Evolutionary conservation across 495 filamentous ascomycete genomes (phyloP).

Genomic region (Cryomyces minteri): DNA sequence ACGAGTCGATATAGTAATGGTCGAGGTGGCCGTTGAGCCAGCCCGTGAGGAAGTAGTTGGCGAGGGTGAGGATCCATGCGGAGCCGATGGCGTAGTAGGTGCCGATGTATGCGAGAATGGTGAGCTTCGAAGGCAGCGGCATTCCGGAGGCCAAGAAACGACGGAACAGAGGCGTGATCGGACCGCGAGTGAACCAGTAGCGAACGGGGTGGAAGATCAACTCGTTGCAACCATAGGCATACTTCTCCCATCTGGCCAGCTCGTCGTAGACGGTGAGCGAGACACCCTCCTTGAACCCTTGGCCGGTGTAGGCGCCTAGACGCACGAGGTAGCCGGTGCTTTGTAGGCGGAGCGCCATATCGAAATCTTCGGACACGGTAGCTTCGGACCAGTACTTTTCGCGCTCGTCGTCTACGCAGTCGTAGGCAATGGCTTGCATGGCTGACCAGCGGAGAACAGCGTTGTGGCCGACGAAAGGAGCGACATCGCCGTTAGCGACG

Average conservation of each 20-base stretch:
- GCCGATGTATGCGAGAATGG: conserved; percentile 70
- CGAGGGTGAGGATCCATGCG: conserved; percentile 59
- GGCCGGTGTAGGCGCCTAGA: conserved; percentile 50
- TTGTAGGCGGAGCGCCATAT: conserved; percentile 69
- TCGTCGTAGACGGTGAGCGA: conserved; percentile 77
- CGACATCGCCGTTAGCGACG: conserved; percentile 66
- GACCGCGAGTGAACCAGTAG: conserved; percentile 35
- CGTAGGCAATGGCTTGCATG: conserved; percentile 57
- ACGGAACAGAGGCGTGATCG: conserved; percentile 59
- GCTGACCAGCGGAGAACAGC: conserved; percentile 65
- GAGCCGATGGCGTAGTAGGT: conserved; percentile 72
- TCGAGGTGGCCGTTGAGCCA: conserved; percentile 29
- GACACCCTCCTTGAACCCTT: conserved; percentile 72
- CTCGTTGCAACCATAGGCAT: conserved; percentile 77
- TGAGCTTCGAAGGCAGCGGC: conserved; percentile 60
- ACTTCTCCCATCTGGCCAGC: conserved; percentile 69
- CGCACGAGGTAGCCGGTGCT: conserved; percentile 54
- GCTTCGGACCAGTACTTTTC: conserved; percentile 76
- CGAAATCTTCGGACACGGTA: conserved; percentile 71
- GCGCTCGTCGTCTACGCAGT: conserved; percentile 38
- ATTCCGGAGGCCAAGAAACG: conserved; percentile 53
- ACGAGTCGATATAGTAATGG: conserved; percentile 30
- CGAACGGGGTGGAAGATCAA: conserved; percentile 56
- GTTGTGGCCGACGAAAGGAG: conserved; percentile 58
- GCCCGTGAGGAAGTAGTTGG: conserved; percentile 61